These are phyloP conservation scores for Umbelopsis ramanniana DNA, from an alignment of 192 early-diverging fungal species.

Conservation along the genomic window DNA sequence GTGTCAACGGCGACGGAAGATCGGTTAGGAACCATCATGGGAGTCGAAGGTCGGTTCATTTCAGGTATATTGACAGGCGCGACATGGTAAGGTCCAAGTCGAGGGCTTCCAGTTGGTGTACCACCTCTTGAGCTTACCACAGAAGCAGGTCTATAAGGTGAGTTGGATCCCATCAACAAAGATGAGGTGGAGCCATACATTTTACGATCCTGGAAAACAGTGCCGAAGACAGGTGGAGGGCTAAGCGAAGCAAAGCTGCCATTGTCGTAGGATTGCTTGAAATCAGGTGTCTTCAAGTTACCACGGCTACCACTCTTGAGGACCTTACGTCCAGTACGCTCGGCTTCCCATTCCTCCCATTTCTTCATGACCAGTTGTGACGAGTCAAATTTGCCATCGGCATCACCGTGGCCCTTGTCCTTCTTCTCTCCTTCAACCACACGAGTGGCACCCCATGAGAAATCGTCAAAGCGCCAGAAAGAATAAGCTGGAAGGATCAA, in stretches of 20 bases:
- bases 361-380: conserved; percentile 58
- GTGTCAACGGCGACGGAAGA: background rate
- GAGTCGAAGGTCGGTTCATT: background rate
- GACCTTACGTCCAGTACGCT: conserved; percentile 52
- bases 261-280: conserved; percentile 32
- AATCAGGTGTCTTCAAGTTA: conserved; percentile 33
- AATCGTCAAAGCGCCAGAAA: conserved; percentile 95
- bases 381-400: conserved; percentile 78
- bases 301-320: conserved; percentile 22
- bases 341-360: conserved; percentile 66
- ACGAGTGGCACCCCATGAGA: conserved; percentile 84
- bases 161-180: background rate
- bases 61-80: background rate
- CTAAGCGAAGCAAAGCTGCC: conserved; percentile 25
- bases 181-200: conserved; percentile 41
- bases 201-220: conserved; percentile 35
- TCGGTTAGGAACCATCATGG: conserved; percentile 21
- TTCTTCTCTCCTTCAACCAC: conserved; percentile 73
- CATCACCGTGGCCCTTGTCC: conserved; percentile 70
- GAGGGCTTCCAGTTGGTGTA: conserved; percentile 9
- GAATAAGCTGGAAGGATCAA: conserved; percentile 89
- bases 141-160: conserved; percentile 6
- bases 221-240: conserved; percentile 25
- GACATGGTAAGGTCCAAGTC: conserved; percentile 17
- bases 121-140: conserved; percentile 1